Evolutionary conservation across 768 basidiomycete species (phyloP), one percentile per base, ranked within the genome.

Genomic region (Pisolithus sp.): DNA sequence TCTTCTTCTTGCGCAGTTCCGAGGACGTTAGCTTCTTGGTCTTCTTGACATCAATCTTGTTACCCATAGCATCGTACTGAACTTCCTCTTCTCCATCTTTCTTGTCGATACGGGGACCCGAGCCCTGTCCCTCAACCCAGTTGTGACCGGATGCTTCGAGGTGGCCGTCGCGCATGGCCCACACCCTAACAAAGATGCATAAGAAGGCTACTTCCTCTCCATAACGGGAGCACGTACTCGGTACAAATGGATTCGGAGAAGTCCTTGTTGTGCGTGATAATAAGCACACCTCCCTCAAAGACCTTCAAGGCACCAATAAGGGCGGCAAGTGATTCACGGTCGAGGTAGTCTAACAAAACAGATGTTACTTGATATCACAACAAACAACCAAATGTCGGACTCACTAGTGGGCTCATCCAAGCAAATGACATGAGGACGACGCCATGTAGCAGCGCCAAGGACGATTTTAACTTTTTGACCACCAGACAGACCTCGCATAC

Each of bases 381-480:
- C 51, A 52, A 30, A 17, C 23, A 13, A 13, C 20, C 4, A 21
- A 48, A 47, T 10, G 9, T 50, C 37, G 24, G 26, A 71, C 84
- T 26, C 63, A 86, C 85, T 95, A 61, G 93, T 95, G 57, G 93
- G 93, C 76, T 96, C 94, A 71, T 97, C 94, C 72, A 96, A 76
- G 70, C 92, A 95, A 70, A 98, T 89, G 73, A 96, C 70, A 79
- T 98, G 95, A 53, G 96, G 96, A 62, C 93, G 88, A 70, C 96
- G 93, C 96, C 96, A 99, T 40, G 95, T 96, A 38, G 94, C 94
- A 57, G 94, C 93, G 74, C 91, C 93, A 61, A 97, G 89, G 44
- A 96, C 94, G 64, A 97, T 93, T 86, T 97, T 97, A 71, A 97
- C 94, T 76, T 97, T 97, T 76, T 97, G 94, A 69, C 94, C 94